Percentiles rank a stretch among this genome's conserved stretches.
phyloP scores from a whole-genome alignment of 2,329 filamentous ascomycete genomes.

The Neonectria hederae region DNA sequence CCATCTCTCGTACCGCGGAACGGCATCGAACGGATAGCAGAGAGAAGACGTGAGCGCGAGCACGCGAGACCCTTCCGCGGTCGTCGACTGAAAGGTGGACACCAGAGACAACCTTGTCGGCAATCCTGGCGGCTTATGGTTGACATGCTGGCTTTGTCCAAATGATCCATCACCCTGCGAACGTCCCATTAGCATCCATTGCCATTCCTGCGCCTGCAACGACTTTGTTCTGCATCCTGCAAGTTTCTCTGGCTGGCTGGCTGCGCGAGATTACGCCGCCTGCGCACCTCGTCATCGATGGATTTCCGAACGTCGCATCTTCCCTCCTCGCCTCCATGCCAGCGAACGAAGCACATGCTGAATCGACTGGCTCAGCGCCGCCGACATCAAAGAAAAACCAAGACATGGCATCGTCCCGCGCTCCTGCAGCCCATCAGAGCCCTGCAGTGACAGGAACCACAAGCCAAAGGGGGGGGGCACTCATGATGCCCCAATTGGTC shows the following conservation, averaged over 20 bases:
- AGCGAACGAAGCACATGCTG: constrained; percentile 36
- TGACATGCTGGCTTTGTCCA: not conserved
- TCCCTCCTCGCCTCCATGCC: constrained; percentile 19
- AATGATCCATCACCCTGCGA: not conserved
- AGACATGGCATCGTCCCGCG: constrained; percentile 35
- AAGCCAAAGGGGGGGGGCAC: constrained; percentile 1
- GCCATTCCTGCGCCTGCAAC: not conserved
- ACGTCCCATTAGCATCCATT: not conserved
- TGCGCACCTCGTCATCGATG: constrained; percentile 9
- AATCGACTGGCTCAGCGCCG: constrained; percentile 33
- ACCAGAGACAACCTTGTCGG: constrained; percentile 1
- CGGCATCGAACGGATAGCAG: not conserved
- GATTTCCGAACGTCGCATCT: constrained; percentile 24
- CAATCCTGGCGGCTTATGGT: not conserved
- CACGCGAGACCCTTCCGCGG: constrained; percentile 22
- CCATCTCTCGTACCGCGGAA: not conserved
- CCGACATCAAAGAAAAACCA: constrained; percentile 14
- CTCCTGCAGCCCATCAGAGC: constrained; percentile 20
- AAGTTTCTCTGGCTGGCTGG: not conserved
- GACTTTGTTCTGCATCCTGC: not conserved
- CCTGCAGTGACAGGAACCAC: constrained; percentile 31
- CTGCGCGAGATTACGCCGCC: constrained; percentile 12
- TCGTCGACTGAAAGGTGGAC: constrained; percentile 22
- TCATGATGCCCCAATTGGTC: constrained; percentile 8
- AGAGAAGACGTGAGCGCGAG: constrained; percentile 2